phyloP scores from a whole-genome alignment of 805 yeast genomes.

The Kluyveromyces starmeri region DNA sequence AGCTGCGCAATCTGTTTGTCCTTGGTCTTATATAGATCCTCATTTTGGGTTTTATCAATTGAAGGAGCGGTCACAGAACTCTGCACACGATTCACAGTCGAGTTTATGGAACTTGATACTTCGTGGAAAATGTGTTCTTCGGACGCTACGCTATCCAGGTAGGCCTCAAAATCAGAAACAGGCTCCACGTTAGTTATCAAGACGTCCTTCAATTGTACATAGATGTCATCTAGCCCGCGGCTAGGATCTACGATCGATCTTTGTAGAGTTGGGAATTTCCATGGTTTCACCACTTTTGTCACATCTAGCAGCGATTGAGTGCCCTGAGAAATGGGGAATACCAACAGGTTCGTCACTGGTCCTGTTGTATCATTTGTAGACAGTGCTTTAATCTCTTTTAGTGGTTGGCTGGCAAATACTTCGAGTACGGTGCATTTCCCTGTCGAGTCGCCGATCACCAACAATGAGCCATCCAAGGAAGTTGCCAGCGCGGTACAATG shows the following conservation, averaged over 20 bases:
- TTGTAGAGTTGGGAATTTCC: slow-evolving; percentile 54
- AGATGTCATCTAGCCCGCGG: slow-evolving; percentile 37
- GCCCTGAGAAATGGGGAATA: slow-evolving; percentile 7
- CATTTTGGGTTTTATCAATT: slow-evolving; percentile 3
- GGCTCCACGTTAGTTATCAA: slow-evolving; percentile 17
- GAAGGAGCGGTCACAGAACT: slow-evolving; percentile 9
- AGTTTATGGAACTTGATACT: slow-evolving; percentile 31
- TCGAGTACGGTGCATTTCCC: slow-evolving; percentile 68
- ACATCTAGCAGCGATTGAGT: slow-evolving; percentile 5
- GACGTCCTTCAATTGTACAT: slow-evolving; percentile 25
- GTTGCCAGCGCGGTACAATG: slow-evolving; percentile 46
- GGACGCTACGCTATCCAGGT: slow-evolving; percentile 38
- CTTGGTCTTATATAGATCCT: slow-evolving; percentile 12
- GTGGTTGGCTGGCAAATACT: slow-evolving; percentile 56
- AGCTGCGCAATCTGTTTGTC: slow-evolving; percentile 30
- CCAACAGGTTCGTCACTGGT: slow-evolving; percentile 21
- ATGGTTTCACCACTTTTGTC: slow-evolving; percentile 1
- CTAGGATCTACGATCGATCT: slow-evolving; percentile 42
- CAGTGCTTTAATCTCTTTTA: slow-evolving; percentile 39
- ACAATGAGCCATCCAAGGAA: slow-evolving; percentile 64
- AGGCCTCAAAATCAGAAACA: slow-evolving; percentile 35
- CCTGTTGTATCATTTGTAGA: slow-evolving; percentile 20
- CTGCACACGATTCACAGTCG: slow-evolving; percentile 29
- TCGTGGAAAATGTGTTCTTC: slow-evolving; percentile 48
- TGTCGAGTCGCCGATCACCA: slow-evolving; percentile 64